These are phyloP conservation scores for Fusarium abutilonis DNA, from an alignment of 2,329 filamentous ascomycete species.

Conservation along the genomic window DNA sequence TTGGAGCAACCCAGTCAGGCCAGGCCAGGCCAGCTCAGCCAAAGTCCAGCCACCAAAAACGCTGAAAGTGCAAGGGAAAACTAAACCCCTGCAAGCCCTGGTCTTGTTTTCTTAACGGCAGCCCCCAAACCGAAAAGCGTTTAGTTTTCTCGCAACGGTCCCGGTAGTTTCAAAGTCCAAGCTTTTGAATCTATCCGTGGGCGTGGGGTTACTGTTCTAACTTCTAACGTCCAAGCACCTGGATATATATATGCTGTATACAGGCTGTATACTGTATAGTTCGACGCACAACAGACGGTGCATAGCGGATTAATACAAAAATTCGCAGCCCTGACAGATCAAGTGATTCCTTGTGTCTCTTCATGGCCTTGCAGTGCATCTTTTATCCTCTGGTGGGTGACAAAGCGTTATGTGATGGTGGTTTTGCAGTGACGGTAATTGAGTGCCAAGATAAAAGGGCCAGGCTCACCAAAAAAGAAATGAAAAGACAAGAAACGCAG, in stretches of 20 bases:
- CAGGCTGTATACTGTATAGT: neutral
- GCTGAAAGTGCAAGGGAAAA: slow-evolving; percentile 1
- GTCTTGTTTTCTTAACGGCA: slow-evolving; percentile 25
- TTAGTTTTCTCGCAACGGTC: slow-evolving; percentile 7
- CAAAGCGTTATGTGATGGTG: neutral
- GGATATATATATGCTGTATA: neutral
- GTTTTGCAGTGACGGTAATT: neutral
- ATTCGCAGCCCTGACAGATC: slow-evolving; percentile 1
- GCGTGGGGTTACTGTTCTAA: no score
- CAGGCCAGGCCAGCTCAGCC: neutral
- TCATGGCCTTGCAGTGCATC: neutral
- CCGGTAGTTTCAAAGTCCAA: neutral
- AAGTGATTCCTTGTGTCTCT: slow-evolving; percentile 6
- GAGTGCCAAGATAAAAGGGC: neutral
- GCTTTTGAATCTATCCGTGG: neutral
- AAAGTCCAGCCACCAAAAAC: neutral
- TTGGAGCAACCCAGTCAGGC: neutral
- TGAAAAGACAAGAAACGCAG: slow-evolving; percentile 18
- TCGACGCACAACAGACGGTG: slow-evolving; percentile 5
- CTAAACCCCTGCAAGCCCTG: slow-evolving; percentile 23
- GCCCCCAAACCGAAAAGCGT: slow-evolving; percentile 1
- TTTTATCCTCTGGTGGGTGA: neutral
- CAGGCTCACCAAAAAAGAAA: slow-evolving; percentile 15
- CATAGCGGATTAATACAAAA: neutral
- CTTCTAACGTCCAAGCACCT: neutral